phyloP scores from a whole-genome alignment of 306 rosid genomes.

The Delonix regia region DNA sequence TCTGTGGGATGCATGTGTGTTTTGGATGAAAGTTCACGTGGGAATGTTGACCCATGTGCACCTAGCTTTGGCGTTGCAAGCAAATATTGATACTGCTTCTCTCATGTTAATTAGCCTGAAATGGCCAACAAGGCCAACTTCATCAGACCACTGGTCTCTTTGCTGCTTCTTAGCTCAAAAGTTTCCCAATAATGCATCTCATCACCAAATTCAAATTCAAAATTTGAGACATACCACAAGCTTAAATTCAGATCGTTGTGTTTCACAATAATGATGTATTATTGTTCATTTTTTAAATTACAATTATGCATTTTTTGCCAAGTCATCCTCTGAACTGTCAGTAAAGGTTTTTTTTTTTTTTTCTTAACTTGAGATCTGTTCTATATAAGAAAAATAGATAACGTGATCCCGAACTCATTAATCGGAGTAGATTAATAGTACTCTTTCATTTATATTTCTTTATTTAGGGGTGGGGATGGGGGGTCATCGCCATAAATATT shows the following conservation, averaged over 20 bases:
- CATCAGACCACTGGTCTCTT: constrained; percentile 32
- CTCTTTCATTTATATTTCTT: neutral
- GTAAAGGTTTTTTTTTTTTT: neutral
- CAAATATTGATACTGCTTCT: neutral
- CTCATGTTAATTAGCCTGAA: constrained; percentile 21
- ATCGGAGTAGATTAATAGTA: neutral
- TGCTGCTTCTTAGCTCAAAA: constrained; percentile 42
- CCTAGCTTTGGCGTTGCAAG: constrained; percentile 37
- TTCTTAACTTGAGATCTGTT: constrained; percentile 9
- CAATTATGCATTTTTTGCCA: neutral
- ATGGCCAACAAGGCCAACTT: constrained; percentile 59
- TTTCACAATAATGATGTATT: neutral
- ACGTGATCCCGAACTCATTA: neutral
- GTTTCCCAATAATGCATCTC: constrained; percentile 42
- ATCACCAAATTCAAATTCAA: constrained; percentile 40
- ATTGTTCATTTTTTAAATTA: neutral
- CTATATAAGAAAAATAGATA: neutral
- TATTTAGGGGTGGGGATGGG: neutral
- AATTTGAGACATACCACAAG: neutral
- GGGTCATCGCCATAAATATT: constrained; percentile 1
- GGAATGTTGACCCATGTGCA: constrained; percentile 68
- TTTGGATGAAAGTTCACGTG: constrained; percentile 58
- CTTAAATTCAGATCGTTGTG: neutral
- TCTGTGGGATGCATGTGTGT: constrained; percentile 61
- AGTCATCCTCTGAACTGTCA: constrained; percentile 1